Conservation (phyloP, 768 basidiomycete species). For the Hydnum rufescens region DNA sequence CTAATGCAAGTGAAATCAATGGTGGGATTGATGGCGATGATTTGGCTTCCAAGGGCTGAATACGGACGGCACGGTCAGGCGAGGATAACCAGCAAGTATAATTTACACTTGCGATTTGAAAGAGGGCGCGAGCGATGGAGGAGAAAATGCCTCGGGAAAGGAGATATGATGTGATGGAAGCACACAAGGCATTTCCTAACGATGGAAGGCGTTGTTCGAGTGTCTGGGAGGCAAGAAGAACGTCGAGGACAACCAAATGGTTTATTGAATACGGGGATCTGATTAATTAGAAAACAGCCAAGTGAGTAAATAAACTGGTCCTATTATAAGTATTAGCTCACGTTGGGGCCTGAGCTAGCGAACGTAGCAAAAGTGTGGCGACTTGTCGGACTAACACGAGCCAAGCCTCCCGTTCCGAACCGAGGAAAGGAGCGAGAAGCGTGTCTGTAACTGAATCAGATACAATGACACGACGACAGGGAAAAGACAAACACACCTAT, state of each 20-base stretch:
- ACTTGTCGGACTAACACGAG: slow-evolving; percentile 35
- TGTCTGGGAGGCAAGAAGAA: slow-evolving; percentile 22
- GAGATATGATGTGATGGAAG: slow-evolving; percentile 5
- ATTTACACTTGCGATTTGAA: slow-evolving; percentile 28
- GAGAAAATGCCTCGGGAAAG: slow-evolving; percentile 5
- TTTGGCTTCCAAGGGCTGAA: slow-evolving; percentile 38
- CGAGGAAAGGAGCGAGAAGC: slow-evolving; percentile 23
- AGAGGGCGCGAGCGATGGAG: slow-evolving; percentile 25
- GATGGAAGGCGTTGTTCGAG: slow-evolving; percentile 12
- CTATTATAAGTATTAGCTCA: no score
- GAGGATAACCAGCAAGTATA: neutral
- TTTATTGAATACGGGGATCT: slow-evolving; percentile 29
- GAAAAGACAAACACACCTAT: neutral
- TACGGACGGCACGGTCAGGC: neutral
- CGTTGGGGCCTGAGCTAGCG: slow-evolving; percentile 30
- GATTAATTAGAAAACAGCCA: neutral
- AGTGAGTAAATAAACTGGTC: neutral
- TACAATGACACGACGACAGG: neutral
- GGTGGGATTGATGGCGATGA: slow-evolving; percentile 29
- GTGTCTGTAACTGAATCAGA: slow-evolving; percentile 16
- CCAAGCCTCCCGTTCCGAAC: slow-evolving; percentile 31
- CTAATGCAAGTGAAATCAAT: slow-evolving; percentile 28
- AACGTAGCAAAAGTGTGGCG: slow-evolving; percentile 30
- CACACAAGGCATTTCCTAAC: slow-evolving; percentile 13
- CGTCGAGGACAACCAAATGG: slow-evolving; percentile 33